Evolutionary conservation across 1,284 basidiomycete genomes (phyloP).

Genomic region (Pseudozyma thailandica): DNA sequence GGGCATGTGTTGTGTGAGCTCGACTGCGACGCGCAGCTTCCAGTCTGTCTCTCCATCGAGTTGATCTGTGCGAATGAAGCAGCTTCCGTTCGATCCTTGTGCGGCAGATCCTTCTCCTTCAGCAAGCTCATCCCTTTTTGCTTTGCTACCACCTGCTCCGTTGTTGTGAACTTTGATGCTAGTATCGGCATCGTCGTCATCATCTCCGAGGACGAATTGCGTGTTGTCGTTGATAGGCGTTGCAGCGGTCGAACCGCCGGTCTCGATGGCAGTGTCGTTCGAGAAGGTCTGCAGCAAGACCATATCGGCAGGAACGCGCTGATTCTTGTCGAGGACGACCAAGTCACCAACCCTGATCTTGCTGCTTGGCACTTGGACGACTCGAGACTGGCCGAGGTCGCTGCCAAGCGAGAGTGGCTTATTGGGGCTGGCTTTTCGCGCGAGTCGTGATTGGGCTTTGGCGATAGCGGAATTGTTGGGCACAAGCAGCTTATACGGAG

Average conservation of each 20-base stretch:
- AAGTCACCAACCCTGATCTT: constrained; percentile 90
- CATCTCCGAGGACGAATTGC: constrained; percentile 54
- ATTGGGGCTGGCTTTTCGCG: constrained; percentile 27
- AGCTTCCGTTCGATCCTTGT: constrained; percentile 84
- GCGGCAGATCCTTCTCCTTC: constrained; percentile 4
- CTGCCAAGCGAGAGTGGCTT: constrained; percentile 31
- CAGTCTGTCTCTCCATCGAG: constrained; percentile 99
- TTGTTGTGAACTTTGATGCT: constrained; percentile 2
- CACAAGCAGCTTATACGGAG: constrained; percentile 85
- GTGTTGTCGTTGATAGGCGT: constrained; percentile 18
- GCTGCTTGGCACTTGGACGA: constrained; percentile 76
- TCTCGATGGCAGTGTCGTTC: constrained; percentile 48
- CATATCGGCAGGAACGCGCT: constrained; percentile 94
- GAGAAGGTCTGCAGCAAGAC: constrained; percentile 82
- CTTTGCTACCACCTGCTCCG: not conserved
- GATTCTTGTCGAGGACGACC: constrained; percentile 92
- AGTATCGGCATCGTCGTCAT: constrained; percentile 34
- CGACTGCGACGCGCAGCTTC: constrained; percentile 92
- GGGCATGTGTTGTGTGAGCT: constrained; percentile 80
- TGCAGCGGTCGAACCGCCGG: constrained; percentile 11
- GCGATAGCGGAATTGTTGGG: constrained; percentile 53
- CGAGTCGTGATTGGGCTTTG: constrained; percentile 27
- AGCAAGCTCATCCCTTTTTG: not conserved
- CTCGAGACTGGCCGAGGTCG: constrained; percentile 34
- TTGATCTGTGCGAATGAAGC: constrained; percentile 97